Evolutionary conservation across 768 basidiomycete genomes (phyloP).

Genomic region (Termitomyces heimii): DNA sequence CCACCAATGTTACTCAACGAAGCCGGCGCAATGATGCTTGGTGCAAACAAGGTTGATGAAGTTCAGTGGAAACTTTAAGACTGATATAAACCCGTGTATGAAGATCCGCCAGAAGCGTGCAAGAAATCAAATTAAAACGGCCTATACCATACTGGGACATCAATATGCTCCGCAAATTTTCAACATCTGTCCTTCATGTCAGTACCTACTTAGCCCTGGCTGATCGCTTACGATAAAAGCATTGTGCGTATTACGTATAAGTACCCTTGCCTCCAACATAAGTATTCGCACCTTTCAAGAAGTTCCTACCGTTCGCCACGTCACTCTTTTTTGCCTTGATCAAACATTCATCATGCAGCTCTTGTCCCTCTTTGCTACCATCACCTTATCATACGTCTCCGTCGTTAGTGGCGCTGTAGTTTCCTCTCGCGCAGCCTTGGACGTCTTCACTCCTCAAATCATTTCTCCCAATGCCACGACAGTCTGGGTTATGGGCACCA

Average conservation of each 20-base stretch:
- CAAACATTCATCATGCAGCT: constrained; percentile 13
- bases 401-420: constrained; percentile 15
- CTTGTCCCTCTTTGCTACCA: constrained; percentile 18
- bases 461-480: constrained; percentile 20
- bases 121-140: not conserved
- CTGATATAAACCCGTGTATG: not conserved
- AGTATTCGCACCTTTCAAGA: not conserved
- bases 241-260: not conserved
- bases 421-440: constrained; percentile 17
- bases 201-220: not conserved
- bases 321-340: not conserved
- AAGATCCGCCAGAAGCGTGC: not conserved
- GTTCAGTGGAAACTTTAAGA: not conserved
- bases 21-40: not conserved
- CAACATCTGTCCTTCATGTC: not conserved
- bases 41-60: not conserved
- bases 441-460: constrained; percentile 27
- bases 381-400: constrained; percentile 20
- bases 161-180: constrained; percentile 7
- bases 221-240: not conserved
- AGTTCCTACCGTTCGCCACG: not conserved
- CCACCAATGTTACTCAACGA: not conserved
- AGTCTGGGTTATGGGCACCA: constrained; percentile 22
- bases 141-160: constrained; percentile 5
- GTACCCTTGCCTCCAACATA: not conserved